Conservation (phyloP, 352 stramenopile genomes). For the Bremia lactucae region DNA sequence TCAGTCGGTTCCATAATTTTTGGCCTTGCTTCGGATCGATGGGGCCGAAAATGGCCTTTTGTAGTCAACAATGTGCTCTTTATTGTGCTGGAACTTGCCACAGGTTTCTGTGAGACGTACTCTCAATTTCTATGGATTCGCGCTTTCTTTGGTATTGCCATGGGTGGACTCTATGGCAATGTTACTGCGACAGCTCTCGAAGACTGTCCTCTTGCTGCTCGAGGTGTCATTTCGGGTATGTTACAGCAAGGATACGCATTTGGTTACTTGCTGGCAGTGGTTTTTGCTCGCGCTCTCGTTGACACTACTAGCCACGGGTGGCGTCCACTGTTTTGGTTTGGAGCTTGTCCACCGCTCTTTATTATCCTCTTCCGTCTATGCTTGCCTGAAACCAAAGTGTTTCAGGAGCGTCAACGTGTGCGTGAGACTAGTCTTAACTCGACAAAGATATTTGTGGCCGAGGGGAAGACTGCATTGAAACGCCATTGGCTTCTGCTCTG, state of each 20-base stretch:
- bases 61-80: constrained; percentile 37
- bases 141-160: constrained; percentile 32
- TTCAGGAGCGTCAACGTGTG: constrained; percentile 24
- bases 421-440: constrained; percentile 24
- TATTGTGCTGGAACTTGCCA: constrained; percentile 29
- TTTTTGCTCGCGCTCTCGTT: constrained; percentile 27
- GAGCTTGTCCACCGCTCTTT: constrained; percentile 32
- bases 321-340: constrained; percentile 41
- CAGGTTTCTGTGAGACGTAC: constrained; percentile 31
- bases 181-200: constrained; percentile 33
- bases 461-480: constrained; percentile 35
- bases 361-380: constrained; percentile 34
- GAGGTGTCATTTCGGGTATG: constrained; percentile 40
- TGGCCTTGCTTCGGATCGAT: constrained; percentile 34
- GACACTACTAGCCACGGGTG: constrained; percentile 37
- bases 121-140: constrained; percentile 26
- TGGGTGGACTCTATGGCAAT: constrained; percentile 42
- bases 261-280: constrained; percentile 28
- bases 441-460: constrained; percentile 24
- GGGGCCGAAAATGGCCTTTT: constrained; percentile 30
- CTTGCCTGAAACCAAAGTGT: constrained; percentile 33
- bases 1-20: constrained; percentile 35
- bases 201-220: constrained; percentile 26
- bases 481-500: constrained; percentile 31
- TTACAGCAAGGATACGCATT: constrained; percentile 44